Evolutionary conservation across 2,329 filamentous ascomycete species (phyloP).

Genomic region (Xylaria sp.): DNA sequence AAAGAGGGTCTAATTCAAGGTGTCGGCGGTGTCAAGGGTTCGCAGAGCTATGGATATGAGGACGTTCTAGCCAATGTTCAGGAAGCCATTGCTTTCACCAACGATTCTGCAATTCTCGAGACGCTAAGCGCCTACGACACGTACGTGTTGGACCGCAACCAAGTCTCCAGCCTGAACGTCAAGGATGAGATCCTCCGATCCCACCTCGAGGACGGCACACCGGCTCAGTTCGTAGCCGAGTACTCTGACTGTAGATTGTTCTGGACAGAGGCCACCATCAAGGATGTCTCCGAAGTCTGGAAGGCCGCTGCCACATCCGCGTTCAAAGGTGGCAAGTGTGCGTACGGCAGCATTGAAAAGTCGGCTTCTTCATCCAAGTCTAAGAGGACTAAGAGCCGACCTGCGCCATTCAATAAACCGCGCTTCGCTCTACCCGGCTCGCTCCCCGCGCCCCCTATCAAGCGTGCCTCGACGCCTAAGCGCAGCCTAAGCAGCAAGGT

Average conservation of each 20-base stretch:
- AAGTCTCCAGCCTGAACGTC: constrained; percentile 52
- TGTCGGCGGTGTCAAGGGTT: constrained; percentile 65
- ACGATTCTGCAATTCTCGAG: constrained; percentile 46
- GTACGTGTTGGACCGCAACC: constrained; percentile 51
- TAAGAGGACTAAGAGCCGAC: constrained; percentile 32
- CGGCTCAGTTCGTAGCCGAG: constrained; percentile 62
- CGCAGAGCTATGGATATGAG: constrained; percentile 52
- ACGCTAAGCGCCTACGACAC: constrained; percentile 49
- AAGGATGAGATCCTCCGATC: constrained; percentile 54
- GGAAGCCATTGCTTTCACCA: constrained; percentile 43
- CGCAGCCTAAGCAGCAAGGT: constrained; percentile 33
- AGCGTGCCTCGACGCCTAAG: constrained; percentile 31
- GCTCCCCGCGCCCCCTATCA: not conserved
- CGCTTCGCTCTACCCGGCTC: constrained; percentile 37
- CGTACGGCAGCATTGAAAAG: constrained; percentile 50
- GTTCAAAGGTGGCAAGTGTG: constrained; percentile 56
- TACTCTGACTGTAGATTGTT: constrained; percentile 62
- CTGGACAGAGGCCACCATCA: constrained; percentile 62
- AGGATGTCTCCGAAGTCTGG: constrained; percentile 60
- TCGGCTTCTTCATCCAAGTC: constrained; percentile 20
- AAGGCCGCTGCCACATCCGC: constrained; percentile 55
- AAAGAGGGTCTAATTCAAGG: constrained; percentile 62
- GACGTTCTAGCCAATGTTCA: constrained; percentile 47
- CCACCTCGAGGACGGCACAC: constrained; percentile 54
- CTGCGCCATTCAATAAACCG: constrained; percentile 40